Base-by-base conservation (phyloP, 2,329 filamentous ascomycete genomes). In the Dactylellina cionopaga region DNA sequence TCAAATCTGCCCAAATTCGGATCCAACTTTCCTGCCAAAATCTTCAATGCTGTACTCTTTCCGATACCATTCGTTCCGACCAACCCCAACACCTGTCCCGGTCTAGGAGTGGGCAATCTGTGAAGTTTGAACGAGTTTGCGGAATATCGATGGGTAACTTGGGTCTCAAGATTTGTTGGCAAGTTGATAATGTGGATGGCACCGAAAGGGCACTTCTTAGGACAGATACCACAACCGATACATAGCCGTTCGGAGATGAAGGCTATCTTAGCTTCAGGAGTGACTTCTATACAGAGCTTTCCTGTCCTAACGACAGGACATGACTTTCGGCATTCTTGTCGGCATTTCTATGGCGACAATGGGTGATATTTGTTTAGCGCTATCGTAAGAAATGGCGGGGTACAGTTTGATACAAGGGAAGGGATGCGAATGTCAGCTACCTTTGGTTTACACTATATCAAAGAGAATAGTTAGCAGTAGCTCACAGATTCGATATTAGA, bases 91-190 rank as follows among this genome's bases (percentile, higher is more conserved):
- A 99, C 96, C 80, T 98, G 92, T 74, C 95, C 95, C 29, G 95
- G 94, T 73, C 95, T 89, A 75, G 95, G 95, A 87, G 94, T 97
- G 66, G 96, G 95, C 79, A 98, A 86, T 78, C 96, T 89, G 83
- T 99, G 95, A 76, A 99, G 88, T 86, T 99, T 99, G 88, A 99
- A 99, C 84, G 93, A 97, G 86, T 99, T 99, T 81, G 95, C 94
- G 62, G 94, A 96, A 85, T 99, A 99, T 80, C 95, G 91, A 82
- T 99, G 96, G 77, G 95, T 98, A 79, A 99, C 92, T 82, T 98
- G 91, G 76, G 90, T 96, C 83, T 99, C 95, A 82, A 99, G 90
- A 83, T 99, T 99, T 81, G 95, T 99, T 77, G 96, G 95, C 85
- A 99, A 85, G 85, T 99, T 99, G 92, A 99, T 99, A 82, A 99